Evolutionary conservation across 441 rosid genomes (phyloP).

Genomic region (Corymbia calophylla): DNA sequence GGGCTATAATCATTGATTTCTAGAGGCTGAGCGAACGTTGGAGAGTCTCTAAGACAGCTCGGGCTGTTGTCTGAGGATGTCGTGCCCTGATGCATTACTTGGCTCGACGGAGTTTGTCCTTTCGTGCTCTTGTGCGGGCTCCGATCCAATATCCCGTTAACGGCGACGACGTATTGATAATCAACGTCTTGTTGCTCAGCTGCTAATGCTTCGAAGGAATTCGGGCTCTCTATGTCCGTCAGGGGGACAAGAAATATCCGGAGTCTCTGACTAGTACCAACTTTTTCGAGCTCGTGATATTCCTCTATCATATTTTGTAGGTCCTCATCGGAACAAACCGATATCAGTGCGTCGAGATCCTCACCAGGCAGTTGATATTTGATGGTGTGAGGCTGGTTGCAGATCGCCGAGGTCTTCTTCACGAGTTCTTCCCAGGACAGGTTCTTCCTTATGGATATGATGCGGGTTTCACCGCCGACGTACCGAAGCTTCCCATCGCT

Average conservation of each 20-base stretch:
- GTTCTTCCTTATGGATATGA: constrained; percentile 33
- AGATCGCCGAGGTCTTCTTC: constrained; percentile 36
- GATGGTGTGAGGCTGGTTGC: constrained; percentile 42
- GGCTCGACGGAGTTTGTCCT: constrained; percentile 43
- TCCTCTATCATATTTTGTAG: constrained; percentile 58
- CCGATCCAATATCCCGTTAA: constrained; percentile 45
- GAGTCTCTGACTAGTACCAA: constrained; percentile 39
- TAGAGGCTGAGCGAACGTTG: constrained; percentile 30
- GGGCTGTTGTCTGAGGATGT: constrained; percentile 45
- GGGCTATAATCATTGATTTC: constrained; percentile 42
- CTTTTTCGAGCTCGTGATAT: constrained; percentile 43
- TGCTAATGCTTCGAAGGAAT: constrained; percentile 18
- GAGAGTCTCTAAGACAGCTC: constrained; percentile 34
- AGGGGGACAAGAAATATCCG: constrained; percentile 43
- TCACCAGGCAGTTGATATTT: constrained; percentile 64
- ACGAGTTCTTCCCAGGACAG: constrained; percentile 36
- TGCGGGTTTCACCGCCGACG: constrained; percentile 60
- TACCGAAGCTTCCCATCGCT: constrained; percentile 54
- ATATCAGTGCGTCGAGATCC: constrained; percentile 60
- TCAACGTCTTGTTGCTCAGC: constrained; percentile 29
- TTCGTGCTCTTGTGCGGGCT: constrained; percentile 46
- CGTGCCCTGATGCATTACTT: constrained; percentile 34
- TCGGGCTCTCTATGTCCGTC: constrained; percentile 36
- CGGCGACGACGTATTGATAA: constrained; percentile 46
- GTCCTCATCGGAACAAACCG: constrained; percentile 55